These are phyloP conservation scores for Aspergillus quadricinctus DNA, from an alignment of 2,329 filamentous ascomycete species.

Conservation along the genomic window DNA sequence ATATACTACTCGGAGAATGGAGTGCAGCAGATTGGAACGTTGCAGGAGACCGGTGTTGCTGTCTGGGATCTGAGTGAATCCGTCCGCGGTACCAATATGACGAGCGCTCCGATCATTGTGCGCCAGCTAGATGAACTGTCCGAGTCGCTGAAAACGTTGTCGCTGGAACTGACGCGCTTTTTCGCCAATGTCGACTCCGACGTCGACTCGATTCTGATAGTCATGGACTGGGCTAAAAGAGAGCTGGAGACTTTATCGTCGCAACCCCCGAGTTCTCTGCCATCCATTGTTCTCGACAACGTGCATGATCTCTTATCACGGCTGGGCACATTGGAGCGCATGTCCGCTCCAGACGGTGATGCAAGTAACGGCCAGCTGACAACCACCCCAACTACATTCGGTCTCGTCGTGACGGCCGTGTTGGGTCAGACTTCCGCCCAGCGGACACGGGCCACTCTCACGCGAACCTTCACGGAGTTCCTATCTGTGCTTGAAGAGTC, in stretches of 20 bases:
- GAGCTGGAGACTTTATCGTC: conserved; percentile 69
- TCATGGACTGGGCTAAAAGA: conserved; percentile 93
- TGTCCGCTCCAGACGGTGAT: conserved; percentile 26
- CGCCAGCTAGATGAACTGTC: conserved; percentile 79
- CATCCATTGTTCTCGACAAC: conserved; percentile 72
- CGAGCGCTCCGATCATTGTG: conserved; percentile 80
- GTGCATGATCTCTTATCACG: conserved; percentile 71
- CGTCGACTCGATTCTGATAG: conserved; percentile 85
- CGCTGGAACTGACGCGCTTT: conserved; percentile 82
- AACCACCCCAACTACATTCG: conserved; percentile 61
- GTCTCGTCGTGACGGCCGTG: conserved; percentile 63
- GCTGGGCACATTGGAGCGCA: conserved; percentile 38
- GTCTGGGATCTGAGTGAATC: conserved; percentile 95
- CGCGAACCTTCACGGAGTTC: conserved; percentile 84
- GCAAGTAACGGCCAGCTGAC: conserved; percentile 19
- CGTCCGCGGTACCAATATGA: conserved; percentile 85
- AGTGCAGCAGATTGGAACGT: conserved; percentile 75
- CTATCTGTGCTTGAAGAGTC: conserved; percentile 82
- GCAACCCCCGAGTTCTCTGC: conserved; percentile 59
- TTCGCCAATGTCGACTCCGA: conserved; percentile 92
- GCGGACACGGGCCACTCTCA: conserved; percentile 72
- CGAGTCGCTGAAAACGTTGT: conserved; percentile 77
- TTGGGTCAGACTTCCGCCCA: conserved; percentile 80
- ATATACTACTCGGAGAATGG: conserved; percentile 94
- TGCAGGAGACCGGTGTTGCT: conserved; percentile 87